Evolutionary conservation across 768 basidiomycete genomes (phyloP).

Genomic region (Sistotremastrum suecicum): DNA sequence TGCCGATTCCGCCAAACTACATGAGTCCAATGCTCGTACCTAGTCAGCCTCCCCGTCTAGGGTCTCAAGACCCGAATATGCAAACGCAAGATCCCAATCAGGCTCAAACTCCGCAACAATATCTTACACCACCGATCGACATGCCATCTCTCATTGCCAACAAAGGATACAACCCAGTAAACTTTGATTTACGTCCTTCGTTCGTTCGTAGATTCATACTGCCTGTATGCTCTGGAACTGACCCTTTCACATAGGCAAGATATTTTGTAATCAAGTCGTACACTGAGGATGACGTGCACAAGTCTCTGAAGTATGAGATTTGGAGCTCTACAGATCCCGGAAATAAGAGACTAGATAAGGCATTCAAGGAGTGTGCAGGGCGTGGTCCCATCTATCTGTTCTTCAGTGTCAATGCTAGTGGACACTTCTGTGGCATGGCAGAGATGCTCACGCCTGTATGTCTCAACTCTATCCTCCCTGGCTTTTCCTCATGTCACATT

Average conservation of each 20-base stretch:
- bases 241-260: slow-evolving; percentile 41
- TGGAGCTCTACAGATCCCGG: slow-evolving; percentile 97
- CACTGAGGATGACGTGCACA: slow-evolving; percentile 98
- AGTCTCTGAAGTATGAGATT: slow-evolving; percentile 93
- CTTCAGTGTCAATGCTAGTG: slow-evolving; percentile 96
- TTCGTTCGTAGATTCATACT: slow-evolving; percentile 31
- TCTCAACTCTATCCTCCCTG: slow-evolving; percentile 1
- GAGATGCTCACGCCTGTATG: slow-evolving; percentile 91
- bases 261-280: slow-evolving; percentile 99
- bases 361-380: slow-evolving; percentile 88
- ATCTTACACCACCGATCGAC: slow-evolving; percentile 42
- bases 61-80: too few species aligned
- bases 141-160: slow-evolving; percentile 71
- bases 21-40: too few species aligned
- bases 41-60: too few species aligned
- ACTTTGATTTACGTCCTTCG: slow-evolving; percentile 67
- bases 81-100: too few species aligned
- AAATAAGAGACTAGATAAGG: slow-evolving; percentile 93
- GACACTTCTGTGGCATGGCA: slow-evolving; percentile 97
- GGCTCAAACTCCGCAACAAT: too few species aligned
- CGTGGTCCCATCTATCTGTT: slow-evolving; percentile 94
- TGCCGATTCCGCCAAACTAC: too few species aligned
- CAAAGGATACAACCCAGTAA: slow-evolving; percentile 84
- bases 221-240: slow-evolving; percentile 4
- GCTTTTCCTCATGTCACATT: slow-evolving; percentile 1